phyloP scores from a whole-genome alignment of 1,139 yeast species.

The Yamadazyma membranifaciens region DNA sequence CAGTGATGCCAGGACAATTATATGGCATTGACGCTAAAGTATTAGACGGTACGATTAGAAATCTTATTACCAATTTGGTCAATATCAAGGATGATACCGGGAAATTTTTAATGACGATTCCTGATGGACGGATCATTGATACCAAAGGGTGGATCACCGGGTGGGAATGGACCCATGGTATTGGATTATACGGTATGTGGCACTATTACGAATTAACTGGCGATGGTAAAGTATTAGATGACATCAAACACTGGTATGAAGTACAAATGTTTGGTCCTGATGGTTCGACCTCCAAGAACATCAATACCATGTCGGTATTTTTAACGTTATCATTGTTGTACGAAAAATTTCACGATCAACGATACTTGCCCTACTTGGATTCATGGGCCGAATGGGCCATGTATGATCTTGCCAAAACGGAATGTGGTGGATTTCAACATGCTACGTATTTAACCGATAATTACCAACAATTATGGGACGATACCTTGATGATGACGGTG shows the following conservation, averaged over 20 bases:
- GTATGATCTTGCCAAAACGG: slow-evolving; percentile 26
- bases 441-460: slow-evolving; percentile 29
- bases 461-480: slow-evolving; percentile 34
- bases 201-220: slow-evolving; percentile 28
- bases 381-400: slow-evolving; percentile 36
- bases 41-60: slow-evolving; percentile 14
- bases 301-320: slow-evolving; percentile 35
- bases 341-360: slow-evolving; percentile 20
- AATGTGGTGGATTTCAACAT: slow-evolving; percentile 35
- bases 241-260: slow-evolving; percentile 27
- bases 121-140: slow-evolving; percentile 32
- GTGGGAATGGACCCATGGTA: slow-evolving; percentile 40
- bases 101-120: slow-evolving; percentile 25
- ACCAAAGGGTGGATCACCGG: slow-evolving; percentile 35
- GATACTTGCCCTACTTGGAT: slow-evolving; percentile 27
- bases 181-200: slow-evolving; percentile 35
- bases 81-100: slow-evolving; percentile 26
- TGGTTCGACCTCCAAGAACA: slow-evolving; percentile 31
- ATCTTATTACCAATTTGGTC: slow-evolving; percentile 18
- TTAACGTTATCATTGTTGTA: slow-evolving; percentile 27
- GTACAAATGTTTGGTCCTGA: slow-evolving; percentile 25
- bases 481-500: slow-evolving; percentile 35
- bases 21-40: slow-evolving; percentile 15
- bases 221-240: slow-evolving; percentile 17
- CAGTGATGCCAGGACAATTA: slow-evolving; percentile 17